Evolutionary conservation across 2,329 filamentous ascomycete genomes (phyloP), one percentile per base, ranked within the genome.

Genomic region (Shiraia bambusicola): DNA sequence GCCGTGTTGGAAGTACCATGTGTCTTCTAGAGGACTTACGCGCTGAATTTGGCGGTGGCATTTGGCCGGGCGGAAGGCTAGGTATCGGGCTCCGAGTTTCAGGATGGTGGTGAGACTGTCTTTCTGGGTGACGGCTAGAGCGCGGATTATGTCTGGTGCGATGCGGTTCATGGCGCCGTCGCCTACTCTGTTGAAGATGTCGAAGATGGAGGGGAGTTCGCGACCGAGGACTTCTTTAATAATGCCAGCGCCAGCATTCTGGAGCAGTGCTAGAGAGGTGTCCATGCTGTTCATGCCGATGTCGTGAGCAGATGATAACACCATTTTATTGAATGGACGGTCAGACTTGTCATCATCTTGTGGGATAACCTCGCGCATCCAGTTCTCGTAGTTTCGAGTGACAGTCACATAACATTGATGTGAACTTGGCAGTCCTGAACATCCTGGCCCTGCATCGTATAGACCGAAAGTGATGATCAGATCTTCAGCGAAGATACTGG

Each of bases 271-370:
- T 17, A 67, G 52, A 16, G 66, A 63, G 34, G 61, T 73, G 7
- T 69, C 52, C 73, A 77, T 73, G 55, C 64, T 75, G 58, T 78
- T 78, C 75, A 78, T 78, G 17, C 76, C 75, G 11, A 73, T 69
- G 46, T 78, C 75, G 54, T 78, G 76, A 0, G 71, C 63, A 1
- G 70, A 65, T 0, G 75, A 72, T 1, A 78, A 65, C 1, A 77
- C 72, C 39, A 76, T 63, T 8, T 61, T 65, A 8, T 59, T 50
- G 53, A 77, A 76, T 0, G 70, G 69, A 19, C 68, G 66, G 13
- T 66, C 58, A 14, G 71, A 70, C 6, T 65, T 61, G 1, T 63
- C 56, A 0, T 70, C 72, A 1, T 65, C 67, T 2, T 58, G 60
- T 0, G 75, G 71, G 3, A 72, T 70, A 2, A 73, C 52, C 30